Percentiles rank a stretch among this genome's conserved stretches.
These are phyloP conservation scores for Liriodendron chinense DNA, from an alignment of 164 flowering plant genomes.

Conservation along the genomic window DNA sequence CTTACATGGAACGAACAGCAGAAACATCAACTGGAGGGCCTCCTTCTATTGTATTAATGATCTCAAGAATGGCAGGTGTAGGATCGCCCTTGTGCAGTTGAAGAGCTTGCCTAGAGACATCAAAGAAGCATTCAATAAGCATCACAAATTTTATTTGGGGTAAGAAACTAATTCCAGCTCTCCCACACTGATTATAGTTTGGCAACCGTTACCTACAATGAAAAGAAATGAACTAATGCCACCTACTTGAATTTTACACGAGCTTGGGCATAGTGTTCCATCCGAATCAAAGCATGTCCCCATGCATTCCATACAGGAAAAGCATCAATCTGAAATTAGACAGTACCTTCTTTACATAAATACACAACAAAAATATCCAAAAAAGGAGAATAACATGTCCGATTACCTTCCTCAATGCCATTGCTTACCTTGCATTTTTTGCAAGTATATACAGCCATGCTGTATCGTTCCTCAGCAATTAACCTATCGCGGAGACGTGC, in stretches of 20 bases:
- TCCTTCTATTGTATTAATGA: conserved; percentile 89
- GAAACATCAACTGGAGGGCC: conserved; percentile 97
- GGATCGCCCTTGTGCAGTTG: conserved; percentile 83
- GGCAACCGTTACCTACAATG: neutral
- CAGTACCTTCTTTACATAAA: conserved; percentile 2
- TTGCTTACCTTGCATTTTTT: conserved; percentile 86
- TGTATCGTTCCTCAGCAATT: conserved; percentile 79
- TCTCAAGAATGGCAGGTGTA: conserved; percentile 68
- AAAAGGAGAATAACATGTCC: neutral
- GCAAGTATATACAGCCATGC: conserved; percentile 99
- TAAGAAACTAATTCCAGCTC: neutral
- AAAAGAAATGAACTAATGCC: neutral
- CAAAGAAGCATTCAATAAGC: conserved; percentile 5
- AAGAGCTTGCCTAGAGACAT: conserved; percentile 84
- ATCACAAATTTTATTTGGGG: neutral
- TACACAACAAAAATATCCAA: neutral
- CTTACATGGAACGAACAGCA: conserved; percentile 92
- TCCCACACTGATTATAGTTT: neutral
- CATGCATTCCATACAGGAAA: conserved; percentile 98
- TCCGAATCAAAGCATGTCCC: conserved; percentile 96
- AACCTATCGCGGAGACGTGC: conserved; percentile 84
- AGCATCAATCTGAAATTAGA: conserved; percentile 71
- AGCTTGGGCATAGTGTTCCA: conserved; percentile 96
- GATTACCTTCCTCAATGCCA: neutral
- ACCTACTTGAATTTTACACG: conserved; percentile 95